These are phyloP conservation scores for Chenopodium quinoa DNA, from an alignment of 148 eudicot genomes.

Conservation along the genomic window DNA sequence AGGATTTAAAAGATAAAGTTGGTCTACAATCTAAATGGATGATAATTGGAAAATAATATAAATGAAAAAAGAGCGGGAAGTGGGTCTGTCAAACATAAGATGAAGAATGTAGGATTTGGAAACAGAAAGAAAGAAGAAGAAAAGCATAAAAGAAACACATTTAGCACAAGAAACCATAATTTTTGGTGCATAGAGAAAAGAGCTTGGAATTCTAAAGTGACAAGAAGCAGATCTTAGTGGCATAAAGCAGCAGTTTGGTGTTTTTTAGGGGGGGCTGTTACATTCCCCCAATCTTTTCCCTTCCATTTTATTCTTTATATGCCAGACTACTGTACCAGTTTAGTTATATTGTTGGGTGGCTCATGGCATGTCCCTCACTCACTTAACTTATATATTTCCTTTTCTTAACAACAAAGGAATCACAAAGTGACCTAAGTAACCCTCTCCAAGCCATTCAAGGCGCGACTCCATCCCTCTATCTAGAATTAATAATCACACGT, in stretches of 20 bases:
- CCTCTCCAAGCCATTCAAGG: neutral
- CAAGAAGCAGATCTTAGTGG: slow-evolving; percentile 44
- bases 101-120: slow-evolving; percentile 27
- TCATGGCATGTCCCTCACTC: slow-evolving; percentile 33
- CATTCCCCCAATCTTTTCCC: slow-evolving; percentile 39
- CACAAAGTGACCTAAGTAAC: slow-evolving; percentile 22
- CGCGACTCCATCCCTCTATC: neutral
- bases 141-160: slow-evolving; percentile 57
- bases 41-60: slow-evolving; percentile 12
- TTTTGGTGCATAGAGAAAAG: slow-evolving; percentile 62
- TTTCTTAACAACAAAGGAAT: slow-evolving; percentile 57
- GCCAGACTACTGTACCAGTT: slow-evolving; percentile 27
- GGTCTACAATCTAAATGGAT: slow-evolving; percentile 28
- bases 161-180: slow-evolving; percentile 54
- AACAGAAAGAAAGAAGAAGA: slow-evolving; percentile 34
- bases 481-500: neutral
- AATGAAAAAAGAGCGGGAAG: slow-evolving; percentile 23
- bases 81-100: slow-evolving; percentile 30
- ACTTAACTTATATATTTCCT: slow-evolving; percentile 23
- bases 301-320: slow-evolving; percentile 37
- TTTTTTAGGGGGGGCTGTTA: slow-evolving; percentile 44
- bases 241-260: slow-evolving; percentile 62
- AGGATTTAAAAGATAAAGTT: slow-evolving; percentile 7
- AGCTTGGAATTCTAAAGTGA: slow-evolving; percentile 87
- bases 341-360: slow-evolving; percentile 26